Evolutionary conservation across 164 flowering plant genomes (phyloP).

Genomic region (Vitis rotundifolia): DNA sequence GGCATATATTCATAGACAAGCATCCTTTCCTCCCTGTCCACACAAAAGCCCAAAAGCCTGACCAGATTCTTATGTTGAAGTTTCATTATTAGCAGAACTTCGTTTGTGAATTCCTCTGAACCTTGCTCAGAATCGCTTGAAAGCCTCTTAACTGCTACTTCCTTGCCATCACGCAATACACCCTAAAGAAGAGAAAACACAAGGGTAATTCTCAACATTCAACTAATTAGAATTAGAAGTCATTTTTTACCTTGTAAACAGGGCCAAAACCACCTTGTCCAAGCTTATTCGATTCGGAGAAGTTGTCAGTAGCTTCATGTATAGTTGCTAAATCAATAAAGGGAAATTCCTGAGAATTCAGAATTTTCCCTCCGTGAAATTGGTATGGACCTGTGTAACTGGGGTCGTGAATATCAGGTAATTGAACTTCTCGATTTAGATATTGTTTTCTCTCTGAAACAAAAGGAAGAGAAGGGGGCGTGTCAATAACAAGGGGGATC

Average conservation of each 20-base stretch:
- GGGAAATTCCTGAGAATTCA: constrained; percentile 12
- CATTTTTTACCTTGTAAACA: constrained; percentile 41
- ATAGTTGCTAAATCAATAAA: constrained; percentile 20
- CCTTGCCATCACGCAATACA: constrained; percentile 17
- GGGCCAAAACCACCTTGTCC: constrained; percentile 56
- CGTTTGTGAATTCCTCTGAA: constrained; percentile 19
- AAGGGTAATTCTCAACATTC: background rate
- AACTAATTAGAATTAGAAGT: background rate
- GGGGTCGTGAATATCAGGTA: background rate
- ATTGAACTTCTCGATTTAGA: constrained; percentile 1
- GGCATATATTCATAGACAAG: constrained; percentile 40
- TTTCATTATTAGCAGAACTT: constrained; percentile 25
- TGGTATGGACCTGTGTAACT: background rate
- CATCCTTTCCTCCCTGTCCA: constrained; percentile 30
- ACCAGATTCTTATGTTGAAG: constrained; percentile 43
- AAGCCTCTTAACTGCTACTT: constrained; percentile 31
- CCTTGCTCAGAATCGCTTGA: constrained; percentile 21
- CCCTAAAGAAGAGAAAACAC: constrained; percentile 19
- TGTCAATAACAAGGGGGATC: background rate
- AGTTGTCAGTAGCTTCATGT: constrained; percentile 31
- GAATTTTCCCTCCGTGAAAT: background rate
- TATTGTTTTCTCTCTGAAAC: constrained; percentile 7
- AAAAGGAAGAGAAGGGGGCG: background rate
- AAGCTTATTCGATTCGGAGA: constrained; percentile 35
- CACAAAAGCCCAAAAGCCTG: constrained; percentile 35